These are phyloP conservation scores for Camelina sativa DNA, from an alignment of 345 rosid species.

Conservation along the genomic window DNA sequence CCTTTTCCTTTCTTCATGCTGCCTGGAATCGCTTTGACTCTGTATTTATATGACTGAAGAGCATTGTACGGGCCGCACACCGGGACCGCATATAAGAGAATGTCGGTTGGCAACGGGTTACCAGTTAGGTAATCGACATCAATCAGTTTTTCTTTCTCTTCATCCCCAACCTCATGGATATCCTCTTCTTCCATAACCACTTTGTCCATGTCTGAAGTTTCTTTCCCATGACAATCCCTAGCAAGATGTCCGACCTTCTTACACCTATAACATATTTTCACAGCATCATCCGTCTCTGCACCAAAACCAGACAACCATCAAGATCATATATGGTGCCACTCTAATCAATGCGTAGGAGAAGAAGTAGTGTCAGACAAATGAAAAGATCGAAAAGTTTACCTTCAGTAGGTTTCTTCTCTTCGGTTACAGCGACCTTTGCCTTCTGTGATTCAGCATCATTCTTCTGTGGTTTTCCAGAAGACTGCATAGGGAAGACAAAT, in stretches of 20 bases:
- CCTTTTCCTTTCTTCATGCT: conserved; percentile 96
- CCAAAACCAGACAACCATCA: background rate
- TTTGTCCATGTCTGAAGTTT: conserved; percentile 62
- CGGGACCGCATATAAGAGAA: conserved; percentile 83
- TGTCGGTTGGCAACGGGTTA: conserved; percentile 73
- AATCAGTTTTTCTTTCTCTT: conserved; percentile 83
- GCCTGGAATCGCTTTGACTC: conserved; percentile 89
- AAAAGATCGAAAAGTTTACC: conserved; percentile 37
- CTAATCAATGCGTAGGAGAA: background rate
- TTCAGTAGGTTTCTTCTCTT: conserved; percentile 52
- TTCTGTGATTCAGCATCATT: conserved; percentile 53
- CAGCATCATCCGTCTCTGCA: conserved; percentile 71
- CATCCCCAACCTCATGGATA: conserved; percentile 84
- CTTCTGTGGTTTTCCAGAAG: conserved; percentile 78
- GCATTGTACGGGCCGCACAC: conserved; percentile 95
- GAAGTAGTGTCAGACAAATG: background rate
- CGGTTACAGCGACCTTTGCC: conserved; percentile 40
- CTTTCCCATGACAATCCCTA: conserved; percentile 80
- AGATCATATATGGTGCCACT: background rate
- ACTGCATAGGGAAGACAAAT: conserved; percentile 52
- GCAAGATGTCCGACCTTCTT: conserved; percentile 88
- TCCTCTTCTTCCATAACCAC: conserved; percentile 96
- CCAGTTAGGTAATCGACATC: conserved; percentile 94
- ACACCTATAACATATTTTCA: conserved; percentile 88
- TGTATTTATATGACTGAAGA: conserved; percentile 86